These are phyloP conservation scores for Trichophyton simii DNA, from an alignment of 2,329 filamentous ascomycete species.

Conservation along the genomic window DNA sequence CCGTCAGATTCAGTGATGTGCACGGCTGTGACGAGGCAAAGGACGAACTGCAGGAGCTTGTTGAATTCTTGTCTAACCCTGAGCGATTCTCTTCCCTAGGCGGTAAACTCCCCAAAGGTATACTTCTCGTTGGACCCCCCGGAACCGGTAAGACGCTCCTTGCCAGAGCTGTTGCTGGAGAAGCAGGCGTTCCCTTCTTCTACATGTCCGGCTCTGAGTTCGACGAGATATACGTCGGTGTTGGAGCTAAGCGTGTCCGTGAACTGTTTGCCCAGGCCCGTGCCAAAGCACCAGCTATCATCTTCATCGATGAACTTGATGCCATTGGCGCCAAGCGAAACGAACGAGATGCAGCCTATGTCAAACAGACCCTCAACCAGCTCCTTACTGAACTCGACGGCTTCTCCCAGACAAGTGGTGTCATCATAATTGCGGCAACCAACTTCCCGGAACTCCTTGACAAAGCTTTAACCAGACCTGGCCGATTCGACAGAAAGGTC, in stretches of 20 bases:
- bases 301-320: constrained; percentile 90
- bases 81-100: constrained; percentile 87
- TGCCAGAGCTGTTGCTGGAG: constrained; percentile 86
- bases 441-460: constrained; percentile 92
- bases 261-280: constrained; percentile 80
- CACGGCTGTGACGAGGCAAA: constrained; percentile 97
- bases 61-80: constrained; percentile 89
- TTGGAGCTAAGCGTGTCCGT: constrained; percentile 89
- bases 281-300: constrained; percentile 75
- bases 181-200: constrained; percentile 97
- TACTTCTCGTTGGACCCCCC: constrained; percentile 85
- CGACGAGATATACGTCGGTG: constrained; percentile 95
- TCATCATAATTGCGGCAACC: constrained; percentile 91
- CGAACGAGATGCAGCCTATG: constrained; percentile 82
- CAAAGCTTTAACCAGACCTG: constrained; percentile 85
- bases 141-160: constrained; percentile 96
- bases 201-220: constrained; percentile 99
- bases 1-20: constrained; percentile 79
- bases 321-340: constrained; percentile 92
- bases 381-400: constrained; percentile 93
- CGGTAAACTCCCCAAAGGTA: constrained; percentile 92
- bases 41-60: constrained; percentile 91
- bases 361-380: constrained; percentile 96
- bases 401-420: constrained; percentile 85
- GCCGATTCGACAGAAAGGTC: constrained; percentile 90